Percentiles rank a stretch among this genome's conserved stretches.
phyloP scores from a whole-genome alignment of 2,329 filamentous ascomycete genomes.

The Fusarium armeniacum region DNA sequence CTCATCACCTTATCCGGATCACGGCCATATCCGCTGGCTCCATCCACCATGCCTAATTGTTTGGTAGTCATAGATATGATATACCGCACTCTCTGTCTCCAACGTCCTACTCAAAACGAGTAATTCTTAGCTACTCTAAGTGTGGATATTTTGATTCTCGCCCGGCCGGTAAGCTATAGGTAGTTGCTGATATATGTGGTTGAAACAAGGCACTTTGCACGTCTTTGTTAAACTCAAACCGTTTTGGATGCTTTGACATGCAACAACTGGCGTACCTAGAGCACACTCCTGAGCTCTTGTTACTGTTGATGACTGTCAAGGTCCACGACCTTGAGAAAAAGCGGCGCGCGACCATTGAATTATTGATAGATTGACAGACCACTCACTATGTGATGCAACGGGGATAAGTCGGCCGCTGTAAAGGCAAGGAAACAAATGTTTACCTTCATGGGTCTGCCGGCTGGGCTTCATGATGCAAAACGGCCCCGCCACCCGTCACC shows the following conservation, averaged over 20 bases:
- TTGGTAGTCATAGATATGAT: neutral
- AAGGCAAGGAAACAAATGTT: conserved; percentile 32
- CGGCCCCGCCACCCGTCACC: conserved; percentile 16
- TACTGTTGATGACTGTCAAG: conserved; percentile 14
- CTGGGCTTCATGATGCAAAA: conserved; percentile 21
- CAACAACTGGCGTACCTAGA: conserved; percentile 22
- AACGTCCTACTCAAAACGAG: neutral
- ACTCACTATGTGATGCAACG: conserved; percentile 28
- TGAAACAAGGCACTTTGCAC: conserved; percentile 33
- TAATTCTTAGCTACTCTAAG: neutral
- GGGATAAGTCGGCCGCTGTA: conserved; percentile 34
- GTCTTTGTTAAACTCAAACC: conserved; percentile 22
- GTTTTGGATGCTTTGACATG: conserved; percentile 30
- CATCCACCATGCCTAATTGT: conserved; percentile 10
- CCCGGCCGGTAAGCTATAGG: neutral
- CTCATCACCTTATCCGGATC: conserved; percentile 20
- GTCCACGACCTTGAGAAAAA: conserved; percentile 16
- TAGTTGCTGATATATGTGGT: neutral
- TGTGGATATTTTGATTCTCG: neutral
- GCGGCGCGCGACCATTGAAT: conserved; percentile 29
- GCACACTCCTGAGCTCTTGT: conserved; percentile 8
- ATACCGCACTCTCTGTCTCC: neutral
- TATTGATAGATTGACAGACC: conserved; percentile 27
- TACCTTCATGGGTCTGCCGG: conserved; percentile 18
- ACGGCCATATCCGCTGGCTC: conserved; percentile 16